Evolutionary conservation across 1,139 yeast species (phyloP), one percentile per base, ranked within the genome.

Genomic region (Blastobotrys aristatus): DNA sequence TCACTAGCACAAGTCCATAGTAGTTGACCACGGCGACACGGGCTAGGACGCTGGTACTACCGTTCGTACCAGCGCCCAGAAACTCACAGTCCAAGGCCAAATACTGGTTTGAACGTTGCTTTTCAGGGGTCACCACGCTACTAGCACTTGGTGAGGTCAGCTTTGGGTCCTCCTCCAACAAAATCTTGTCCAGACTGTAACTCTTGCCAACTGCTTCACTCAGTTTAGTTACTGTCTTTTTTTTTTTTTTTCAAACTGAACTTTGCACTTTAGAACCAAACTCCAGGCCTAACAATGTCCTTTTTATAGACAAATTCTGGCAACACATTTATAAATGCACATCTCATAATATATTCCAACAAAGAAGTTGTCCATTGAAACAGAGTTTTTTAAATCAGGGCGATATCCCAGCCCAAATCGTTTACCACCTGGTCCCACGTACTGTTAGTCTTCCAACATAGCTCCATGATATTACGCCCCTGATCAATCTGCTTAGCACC

Each of bases 51-150:
- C 90, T 82, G 1, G 53, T 49, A 40, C 74, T 77, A 6, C 92
- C 95, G 17, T 79, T 80, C 1, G 76, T 77, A 0, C 96, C 96
- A 1, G 84, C 82, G 5, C 97, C 97, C 1, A 90, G 96, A 71
- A 90, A 89, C 60, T 90, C 97, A 70, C 97, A 89, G 67, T 90
- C 97, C 50, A 90, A 77, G 0, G 96, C 89, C 6, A 89, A 57
- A 56, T 77, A 88, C 57, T 76, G 82, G 0, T 96, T 96, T 17
- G 50, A n/a, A n/a, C n/a, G n/a, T n/a, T n/a, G n/a, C n/a, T n/a
- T n/a, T n/a, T n/a, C n/a, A n/a, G n/a, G n/a, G n/a, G n/a, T n/a
- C n/a, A n/a, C n/a, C n/a, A n/a, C n/a, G n/a, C n/a, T n/a, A n/a
- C n/a, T n/a, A n/a, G n/a, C n/a, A n/a, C n/a, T n/a, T n/a, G n/a